Percentiles rank a stretch among this genome's conserved stretches.
phyloP scores from a whole-genome alignment of 1,139 yeast species.

The Pichia sp. region DNA sequence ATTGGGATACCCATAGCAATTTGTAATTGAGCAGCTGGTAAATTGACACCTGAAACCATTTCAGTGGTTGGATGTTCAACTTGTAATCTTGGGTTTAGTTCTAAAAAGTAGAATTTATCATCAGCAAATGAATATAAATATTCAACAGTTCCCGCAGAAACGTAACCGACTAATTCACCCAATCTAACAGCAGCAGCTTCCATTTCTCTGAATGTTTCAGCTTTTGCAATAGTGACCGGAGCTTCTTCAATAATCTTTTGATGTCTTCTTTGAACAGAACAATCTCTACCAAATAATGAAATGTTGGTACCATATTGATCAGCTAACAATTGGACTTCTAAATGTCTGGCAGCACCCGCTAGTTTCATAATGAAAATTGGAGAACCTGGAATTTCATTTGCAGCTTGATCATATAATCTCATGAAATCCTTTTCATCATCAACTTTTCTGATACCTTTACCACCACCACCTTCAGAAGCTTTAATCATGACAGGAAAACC shows the following conservation, averaged over 20 bases:
- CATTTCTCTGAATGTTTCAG: conserved; percentile 82
- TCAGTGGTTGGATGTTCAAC: conserved; percentile 99
- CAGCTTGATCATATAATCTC: conserved; percentile 75
- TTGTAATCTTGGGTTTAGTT: conserved; percentile 94
- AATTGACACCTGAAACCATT: conserved; percentile 96
- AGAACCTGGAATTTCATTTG: conserved; percentile 92
- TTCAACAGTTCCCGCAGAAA: conserved; percentile 98
- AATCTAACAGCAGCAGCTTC: conserved; percentile 95
- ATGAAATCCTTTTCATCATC: conserved; percentile 68
- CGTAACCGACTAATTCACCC: conserved; percentile 94
- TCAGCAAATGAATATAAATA: conserved; percentile 90
- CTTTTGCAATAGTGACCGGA: conserved; percentile 88
- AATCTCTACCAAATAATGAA: conserved; percentile 90
- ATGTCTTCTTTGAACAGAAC: conserved; percentile 96
- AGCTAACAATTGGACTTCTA: conserved; percentile 90
- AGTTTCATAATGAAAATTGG: conserved; percentile 92
- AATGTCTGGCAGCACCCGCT: conserved; percentile 93
- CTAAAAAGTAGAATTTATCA: conserved; percentile 91
- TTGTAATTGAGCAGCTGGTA: conserved; percentile 97
- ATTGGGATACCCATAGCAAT: conserved; percentile 99
- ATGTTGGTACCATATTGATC: conserved; percentile 95
- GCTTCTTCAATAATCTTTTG: conserved; percentile 96
- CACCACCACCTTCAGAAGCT: conserved; percentile 99
- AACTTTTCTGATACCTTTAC: conserved; percentile 95
- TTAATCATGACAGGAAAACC: conserved; percentile 97